These are phyloP conservation scores for Fusarium ambrosium DNA, from an alignment of 2,329 filamentous ascomycete genomes.

Conservation along the genomic window DNA sequence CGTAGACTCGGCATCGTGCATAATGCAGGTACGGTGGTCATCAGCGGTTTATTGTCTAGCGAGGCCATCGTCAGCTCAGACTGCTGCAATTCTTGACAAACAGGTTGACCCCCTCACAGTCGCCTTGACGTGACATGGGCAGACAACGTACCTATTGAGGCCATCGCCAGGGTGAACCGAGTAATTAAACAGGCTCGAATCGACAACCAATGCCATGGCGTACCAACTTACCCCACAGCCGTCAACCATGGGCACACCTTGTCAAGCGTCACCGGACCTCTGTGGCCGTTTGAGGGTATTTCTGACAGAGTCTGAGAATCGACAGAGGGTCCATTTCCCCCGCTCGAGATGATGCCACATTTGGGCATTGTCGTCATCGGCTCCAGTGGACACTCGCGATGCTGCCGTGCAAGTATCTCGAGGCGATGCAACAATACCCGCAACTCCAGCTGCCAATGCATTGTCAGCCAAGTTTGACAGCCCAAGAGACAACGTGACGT, in stretches of 20 bases:
- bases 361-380: conserved; percentile 26
- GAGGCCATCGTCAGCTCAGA: not conserved
- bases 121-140: not conserved
- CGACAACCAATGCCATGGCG: conserved; percentile 31
- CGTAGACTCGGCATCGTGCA: conserved; percentile 25
- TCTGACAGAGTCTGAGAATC: conserved; percentile 8
- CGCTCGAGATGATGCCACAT: conserved; percentile 33
- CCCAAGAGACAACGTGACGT: conserved; percentile 26
- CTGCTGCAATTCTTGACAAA: not conserved
- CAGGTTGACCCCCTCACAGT: conserved; percentile 5
- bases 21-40: conserved; percentile 37
- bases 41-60: conserved; percentile 1
- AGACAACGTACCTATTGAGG: conserved; percentile 19
- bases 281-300: conserved; percentile 29
- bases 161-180: conserved; percentile 26
- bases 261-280: conserved; percentile 38
- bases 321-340: conserved; percentile 13
- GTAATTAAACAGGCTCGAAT: conserved; percentile 17
- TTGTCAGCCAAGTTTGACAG: conserved; percentile 11
- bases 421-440: conserved; percentile 6
- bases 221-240: conserved; percentile 42
- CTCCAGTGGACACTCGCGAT: not conserved
- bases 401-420: not conserved
- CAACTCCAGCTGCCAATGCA: conserved; percentile 16
- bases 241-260: conserved; percentile 21